phyloP scores from a whole-genome alignment of 23 red algal species.

The Chondrus crispus region DNA sequence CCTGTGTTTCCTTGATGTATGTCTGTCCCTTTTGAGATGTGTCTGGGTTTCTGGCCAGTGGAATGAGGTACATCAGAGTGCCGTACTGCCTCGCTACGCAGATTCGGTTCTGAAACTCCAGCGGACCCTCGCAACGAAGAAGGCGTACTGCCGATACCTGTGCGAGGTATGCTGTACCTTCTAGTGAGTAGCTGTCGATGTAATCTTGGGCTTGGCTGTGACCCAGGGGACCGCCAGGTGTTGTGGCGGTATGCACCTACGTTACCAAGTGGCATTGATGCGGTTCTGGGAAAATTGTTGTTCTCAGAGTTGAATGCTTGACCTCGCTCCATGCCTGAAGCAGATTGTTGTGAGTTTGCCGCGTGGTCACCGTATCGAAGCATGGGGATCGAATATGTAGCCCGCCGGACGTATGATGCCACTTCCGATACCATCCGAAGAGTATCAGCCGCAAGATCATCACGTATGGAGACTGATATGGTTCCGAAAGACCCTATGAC shows the following conservation, averaged over 20 bases:
- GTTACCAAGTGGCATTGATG: background rate
- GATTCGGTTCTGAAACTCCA: background rate
- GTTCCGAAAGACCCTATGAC: constrained; percentile 30
- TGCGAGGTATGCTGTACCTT: too few relatives aligned
- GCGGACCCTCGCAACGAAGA: too few relatives aligned
- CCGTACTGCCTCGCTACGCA: background rate
- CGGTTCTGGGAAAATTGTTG: background rate
- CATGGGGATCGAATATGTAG: constrained; percentile 30
- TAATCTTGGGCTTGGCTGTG: too few relatives aligned
- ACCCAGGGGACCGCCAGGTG: too few relatives aligned
- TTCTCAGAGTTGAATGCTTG: background rate
- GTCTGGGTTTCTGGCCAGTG: background rate
- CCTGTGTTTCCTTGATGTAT: background rate
- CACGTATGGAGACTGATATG: constrained; percentile 18
- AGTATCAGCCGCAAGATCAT: constrained; percentile 35
- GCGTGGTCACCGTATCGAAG: too few relatives aligned
- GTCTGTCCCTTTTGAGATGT: background rate
- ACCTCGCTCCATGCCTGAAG: too few relatives aligned
- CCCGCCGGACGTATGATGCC: constrained; percentile 35
- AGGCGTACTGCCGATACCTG: background rate
- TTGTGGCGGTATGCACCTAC: background rate
- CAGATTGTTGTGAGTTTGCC: too few relatives aligned
- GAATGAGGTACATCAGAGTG: too few relatives aligned
- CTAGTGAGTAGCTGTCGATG: too few relatives aligned
- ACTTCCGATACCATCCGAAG: constrained; percentile 48